Base-by-base conservation (phyloP, 768 basidiomycete genomes). In the Xerocomus potaroensis region DNA sequence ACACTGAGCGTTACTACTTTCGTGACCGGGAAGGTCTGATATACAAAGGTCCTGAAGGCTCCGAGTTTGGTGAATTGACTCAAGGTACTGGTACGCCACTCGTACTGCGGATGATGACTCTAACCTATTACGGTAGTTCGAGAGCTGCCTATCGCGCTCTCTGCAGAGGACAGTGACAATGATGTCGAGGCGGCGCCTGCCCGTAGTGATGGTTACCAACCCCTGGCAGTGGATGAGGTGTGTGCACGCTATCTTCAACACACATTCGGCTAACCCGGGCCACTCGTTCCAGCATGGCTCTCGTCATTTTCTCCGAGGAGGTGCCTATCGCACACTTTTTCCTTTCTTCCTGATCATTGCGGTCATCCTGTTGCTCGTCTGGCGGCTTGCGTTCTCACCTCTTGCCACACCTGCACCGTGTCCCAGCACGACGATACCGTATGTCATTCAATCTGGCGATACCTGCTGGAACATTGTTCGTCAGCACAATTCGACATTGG, bases 321-420 rank as follows among this genome's bases (percentile, higher is more conserved):
- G 64, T 9, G 69, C 78, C 6, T 84, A 84, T 56, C 75, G 78
- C 19, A 74, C 80, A 0, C 71, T 87, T 7, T 81, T 83, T 57
- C 84, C 84, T 7, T 87, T 85, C 69, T 82, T 85, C 70, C 79
- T 87, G 47, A 74, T 84, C 40, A 74, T 85, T 34, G 78, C 76
- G 10, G 82, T 80, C 44, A 49, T 79, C 16, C 72, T 87, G 32
- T 71, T 87, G 11, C 74, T 84, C 44, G 65, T 83, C 49, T 84
- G 80, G 78, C 78, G 82, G 10, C 71, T 84, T 36, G 68, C 80
- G 14, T 68, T 79, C 36, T 58, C 60, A 8, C 59, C 73, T 8
- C 49, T 47, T 37, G 40, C 61, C 41, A 36, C 57, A 33, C 50
- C 61, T 12, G 41, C 56, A 7, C 66, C 61, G 43, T 58, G 64